Conservation (phyloP, 73 alveolate genomes). For the Paramecium primaurelia region DNA sequence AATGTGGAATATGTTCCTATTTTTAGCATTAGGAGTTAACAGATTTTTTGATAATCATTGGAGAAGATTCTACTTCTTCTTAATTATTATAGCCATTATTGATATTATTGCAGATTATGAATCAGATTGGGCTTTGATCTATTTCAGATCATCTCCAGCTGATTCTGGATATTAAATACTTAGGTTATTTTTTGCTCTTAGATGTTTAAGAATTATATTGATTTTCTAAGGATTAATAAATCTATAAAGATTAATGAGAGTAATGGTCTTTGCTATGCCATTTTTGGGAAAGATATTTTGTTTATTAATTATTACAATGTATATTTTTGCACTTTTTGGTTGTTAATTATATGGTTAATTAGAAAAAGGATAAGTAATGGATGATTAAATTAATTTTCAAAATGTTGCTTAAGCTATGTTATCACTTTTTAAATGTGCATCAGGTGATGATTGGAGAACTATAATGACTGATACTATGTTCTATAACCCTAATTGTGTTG, state of each 20-base stretch:
- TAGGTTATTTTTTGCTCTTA: not conserved
- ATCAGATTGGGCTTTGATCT: not conserved
- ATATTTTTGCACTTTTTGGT: not conserved
- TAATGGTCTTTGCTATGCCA: slow-evolving; percentile 25
- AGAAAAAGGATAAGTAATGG: slow-evolving; percentile 2
- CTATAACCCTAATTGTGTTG: slow-evolving; percentile 15
- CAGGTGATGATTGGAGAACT: slow-evolving; percentile 40
- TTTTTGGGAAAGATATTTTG: not conserved
- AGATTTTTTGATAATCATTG: slow-evolving; percentile 14
- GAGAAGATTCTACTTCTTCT: slow-evolving; percentile 13
- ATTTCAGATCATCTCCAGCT: not conserved
- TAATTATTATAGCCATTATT: not conserved
- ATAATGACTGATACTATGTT: slow-evolving; percentile 20
- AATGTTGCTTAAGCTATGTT: not conserved
- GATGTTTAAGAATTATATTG: slow-evolving; percentile 12
- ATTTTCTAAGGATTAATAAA: not conserved
- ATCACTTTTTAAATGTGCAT: not conserved
- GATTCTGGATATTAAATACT: not conserved
- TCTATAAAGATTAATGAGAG: slow-evolving; percentile 30
- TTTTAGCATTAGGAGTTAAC: not conserved
- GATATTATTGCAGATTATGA: not conserved
- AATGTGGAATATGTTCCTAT: not conserved
- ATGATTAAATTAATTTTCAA: slow-evolving; percentile 5
- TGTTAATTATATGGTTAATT: not conserved
- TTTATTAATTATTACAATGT: not conserved